These are phyloP conservation scores for Geotrichum europaeum DNA, from an alignment of 1,139 yeast species.

Conservation along the genomic window DNA sequence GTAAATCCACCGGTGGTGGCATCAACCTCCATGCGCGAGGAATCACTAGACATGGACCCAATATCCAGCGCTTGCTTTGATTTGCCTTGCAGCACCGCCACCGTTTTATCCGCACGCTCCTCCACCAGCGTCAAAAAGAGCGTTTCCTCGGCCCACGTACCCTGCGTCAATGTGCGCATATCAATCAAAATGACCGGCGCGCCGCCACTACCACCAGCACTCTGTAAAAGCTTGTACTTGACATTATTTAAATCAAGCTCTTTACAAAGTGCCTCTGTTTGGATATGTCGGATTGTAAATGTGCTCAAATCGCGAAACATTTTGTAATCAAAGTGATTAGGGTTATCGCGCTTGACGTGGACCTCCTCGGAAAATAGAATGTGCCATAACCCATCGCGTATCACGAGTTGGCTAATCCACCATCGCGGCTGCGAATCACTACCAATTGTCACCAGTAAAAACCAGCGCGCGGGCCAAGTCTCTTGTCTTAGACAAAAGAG, in stretches of 20 bases:
- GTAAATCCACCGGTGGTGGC: slow-evolving; percentile 25
- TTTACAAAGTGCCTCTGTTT: slow-evolving; percentile 26
- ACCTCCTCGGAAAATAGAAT: slow-evolving; percentile 28
- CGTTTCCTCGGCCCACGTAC: slow-evolving; percentile 28
- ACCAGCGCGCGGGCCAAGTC: slow-evolving; percentile 35
- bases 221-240: slow-evolving; percentile 24
- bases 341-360: slow-evolving; percentile 20
- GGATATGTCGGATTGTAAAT: slow-evolving; percentile 28
- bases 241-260: slow-evolving; percentile 25
- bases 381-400: slow-evolving; percentile 29
- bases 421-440: slow-evolving; percentile 26
- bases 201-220: slow-evolving; percentile 10
- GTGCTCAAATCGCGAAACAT: slow-evolving; percentile 26
- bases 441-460: slow-evolving; percentile 31
- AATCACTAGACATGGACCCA: slow-evolving; percentile 21
- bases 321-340: slow-evolving; percentile 20
- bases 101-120: slow-evolving; percentile 10
- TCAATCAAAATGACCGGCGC: slow-evolving; percentile 26
- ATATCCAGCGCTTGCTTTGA: slow-evolving; percentile 22
- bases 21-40: slow-evolving; percentile 24
- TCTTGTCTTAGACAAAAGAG: slow-evolving; percentile 32
- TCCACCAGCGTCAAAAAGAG: slow-evolving; percentile 18
- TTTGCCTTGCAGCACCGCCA: slow-evolving; percentile 27
- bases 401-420: slow-evolving; percentile 31
- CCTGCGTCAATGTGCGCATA: slow-evolving; percentile 20